Percentiles rank a stretch among this genome's conserved stretches.
Conservation (phyloP, 176 grass and related monocot genomes). For the Pontederia paniculata region DNA sequence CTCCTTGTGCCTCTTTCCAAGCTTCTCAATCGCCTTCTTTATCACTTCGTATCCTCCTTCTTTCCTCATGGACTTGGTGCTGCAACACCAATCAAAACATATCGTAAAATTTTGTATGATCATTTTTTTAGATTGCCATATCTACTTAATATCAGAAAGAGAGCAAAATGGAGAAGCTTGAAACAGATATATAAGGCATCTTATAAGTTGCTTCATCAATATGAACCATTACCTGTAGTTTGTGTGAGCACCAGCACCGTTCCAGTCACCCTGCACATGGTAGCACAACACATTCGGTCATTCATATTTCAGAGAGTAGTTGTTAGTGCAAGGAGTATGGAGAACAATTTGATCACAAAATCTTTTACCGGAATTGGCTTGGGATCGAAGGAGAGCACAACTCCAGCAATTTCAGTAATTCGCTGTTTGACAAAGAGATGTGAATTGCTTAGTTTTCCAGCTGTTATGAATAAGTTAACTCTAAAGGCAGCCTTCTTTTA, state of each 20-base stretch:
- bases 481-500: neutral
- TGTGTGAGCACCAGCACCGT: constrained; percentile 81
- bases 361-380: constrained; percentile 56
- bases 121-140: neutral
- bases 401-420: constrained; percentile 78
- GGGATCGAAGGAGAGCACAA: constrained; percentile 81
- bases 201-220: neutral
- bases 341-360: neutral
- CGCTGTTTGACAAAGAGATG: constrained; percentile 30
- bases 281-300: neutral
- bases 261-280: constrained; percentile 62
- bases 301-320: neutral
- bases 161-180: neutral
- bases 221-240: constrained; percentile 46
- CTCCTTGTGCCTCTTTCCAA: constrained; percentile 50
- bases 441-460: neutral
- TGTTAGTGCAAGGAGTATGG: neutral
- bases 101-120: neutral
- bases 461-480: neutral
- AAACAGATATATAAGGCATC: neutral
- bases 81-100: constrained; percentile 12
- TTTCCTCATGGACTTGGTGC: constrained; percentile 79
- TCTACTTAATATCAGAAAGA: neutral
- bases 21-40: constrained; percentile 72
- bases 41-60: constrained; percentile 74